These are phyloP conservation scores for Penicillium flavigenum DNA, from an alignment of 495 filamentous ascomycete species.

Conservation along the genomic window DNA sequence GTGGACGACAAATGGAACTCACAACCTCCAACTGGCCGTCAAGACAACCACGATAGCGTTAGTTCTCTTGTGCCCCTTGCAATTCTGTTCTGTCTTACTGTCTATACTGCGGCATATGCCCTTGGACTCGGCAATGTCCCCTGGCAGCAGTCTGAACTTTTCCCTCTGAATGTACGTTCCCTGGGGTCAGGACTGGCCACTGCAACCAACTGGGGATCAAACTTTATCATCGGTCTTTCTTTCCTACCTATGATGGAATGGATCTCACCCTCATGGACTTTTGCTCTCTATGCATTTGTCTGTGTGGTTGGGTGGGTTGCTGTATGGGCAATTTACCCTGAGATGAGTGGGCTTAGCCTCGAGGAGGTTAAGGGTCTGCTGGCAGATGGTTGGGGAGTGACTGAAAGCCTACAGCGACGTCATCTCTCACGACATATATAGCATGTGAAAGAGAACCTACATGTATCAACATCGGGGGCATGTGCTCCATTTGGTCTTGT, in stretches of 20 bases:
- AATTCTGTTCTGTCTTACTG: constrained; percentile 68
- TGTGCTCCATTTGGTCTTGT: background rate
- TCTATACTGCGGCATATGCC: constrained; percentile 86
- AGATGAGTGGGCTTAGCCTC: constrained; percentile 76
- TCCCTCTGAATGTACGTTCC: constrained; percentile 78
- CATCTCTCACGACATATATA: constrained; percentile 2
- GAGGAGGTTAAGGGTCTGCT: constrained; percentile 78
- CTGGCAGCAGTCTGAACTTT: constrained; percentile 92
- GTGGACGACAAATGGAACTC: constrained; percentile 38
- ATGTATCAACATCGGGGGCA: background rate
- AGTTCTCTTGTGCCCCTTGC: constrained; percentile 36
- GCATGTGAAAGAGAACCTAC: background rate
- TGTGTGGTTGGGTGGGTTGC: constrained; percentile 65
- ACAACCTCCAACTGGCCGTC: constrained; percentile 12
- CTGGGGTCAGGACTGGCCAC: constrained; percentile 81
- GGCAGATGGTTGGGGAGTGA: constrained; percentile 67
- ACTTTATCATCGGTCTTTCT: constrained; percentile 82
- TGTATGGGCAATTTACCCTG: constrained; percentile 75
- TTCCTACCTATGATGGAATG: constrained; percentile 85
- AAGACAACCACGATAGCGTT: constrained; percentile 10
- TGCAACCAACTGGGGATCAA: constrained; percentile 84
- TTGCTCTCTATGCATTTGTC: constrained; percentile 69
- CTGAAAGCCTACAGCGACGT: constrained; percentile 23
- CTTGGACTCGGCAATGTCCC: constrained; percentile 88
- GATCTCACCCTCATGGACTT: constrained; percentile 73